Evolutionary conservation across 2,329 filamentous ascomycete genomes (phyloP).

Genomic region (Ophioceras dolichostomum): DNA sequence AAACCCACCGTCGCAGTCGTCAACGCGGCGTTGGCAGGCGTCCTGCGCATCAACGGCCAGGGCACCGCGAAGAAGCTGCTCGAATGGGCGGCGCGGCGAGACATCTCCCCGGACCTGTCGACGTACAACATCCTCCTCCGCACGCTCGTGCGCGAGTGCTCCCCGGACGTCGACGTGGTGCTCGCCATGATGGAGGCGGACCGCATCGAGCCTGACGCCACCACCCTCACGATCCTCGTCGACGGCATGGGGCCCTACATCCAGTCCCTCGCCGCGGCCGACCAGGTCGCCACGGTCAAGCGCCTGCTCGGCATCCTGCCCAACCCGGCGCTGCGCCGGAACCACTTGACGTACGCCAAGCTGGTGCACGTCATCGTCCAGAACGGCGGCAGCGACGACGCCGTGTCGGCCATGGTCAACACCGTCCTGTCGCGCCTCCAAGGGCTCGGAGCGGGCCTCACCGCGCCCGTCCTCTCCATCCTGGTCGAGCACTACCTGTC

Average conservation of each 20-base stretch:
- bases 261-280: slow-evolving; percentile 23
- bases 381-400: slow-evolving; percentile 17
- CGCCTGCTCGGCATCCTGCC: slow-evolving; percentile 46
- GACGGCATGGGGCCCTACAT: slow-evolving; percentile 12
- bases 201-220: slow-evolving; percentile 46
- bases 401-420: slow-evolving; percentile 32
- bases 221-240: slow-evolving; percentile 62
- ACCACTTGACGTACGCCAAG: neutral
- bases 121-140: slow-evolving; percentile 61
- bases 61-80: slow-evolving; percentile 41
- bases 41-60: slow-evolving; percentile 37
- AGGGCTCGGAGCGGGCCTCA: slow-evolving; percentile 35
- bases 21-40: slow-evolving; percentile 56
- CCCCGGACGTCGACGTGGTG: slow-evolving; percentile 36
- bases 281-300: slow-evolving; percentile 40
- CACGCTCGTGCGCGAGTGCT: slow-evolving; percentile 38
- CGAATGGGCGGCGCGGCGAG: slow-evolving; percentile 42
- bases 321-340: neutral
- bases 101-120: slow-evolving; percentile 41
- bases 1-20: slow-evolving; percentile 52
- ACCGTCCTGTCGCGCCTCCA: slow-evolving; percentile 53
- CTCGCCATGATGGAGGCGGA: slow-evolving; percentile 45
- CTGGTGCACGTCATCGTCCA: neutral
- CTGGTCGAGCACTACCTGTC: slow-evolving; percentile 57
- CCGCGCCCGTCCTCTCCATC: slow-evolving; percentile 61